Conservation (phyloP, 2,329 filamentous ascomycete genomes). For the Conoideocrella luteorostrata region DNA sequence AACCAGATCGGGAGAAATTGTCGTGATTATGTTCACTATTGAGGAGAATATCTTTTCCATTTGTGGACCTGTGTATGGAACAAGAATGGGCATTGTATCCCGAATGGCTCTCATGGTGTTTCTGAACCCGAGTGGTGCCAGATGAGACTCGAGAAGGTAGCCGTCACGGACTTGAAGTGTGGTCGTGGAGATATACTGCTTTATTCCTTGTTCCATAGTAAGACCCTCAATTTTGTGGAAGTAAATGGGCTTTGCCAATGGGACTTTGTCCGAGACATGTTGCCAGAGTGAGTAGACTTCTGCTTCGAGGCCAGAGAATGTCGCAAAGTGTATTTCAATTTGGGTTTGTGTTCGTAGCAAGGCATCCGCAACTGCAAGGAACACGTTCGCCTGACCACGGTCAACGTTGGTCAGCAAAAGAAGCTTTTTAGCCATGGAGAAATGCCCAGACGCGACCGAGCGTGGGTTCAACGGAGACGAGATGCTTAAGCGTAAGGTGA, state of each 20-base stretch:
- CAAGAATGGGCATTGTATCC: constrained; percentile 21
- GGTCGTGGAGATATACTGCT: constrained; percentile 1
- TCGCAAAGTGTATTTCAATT: constrained; percentile 37
- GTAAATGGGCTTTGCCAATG: constrained; percentile 17
- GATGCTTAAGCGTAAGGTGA: too few species aligned
- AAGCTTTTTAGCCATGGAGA: constrained; percentile 15
- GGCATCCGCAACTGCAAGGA: constrained; percentile 35
- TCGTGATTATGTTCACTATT: constrained; percentile 29
- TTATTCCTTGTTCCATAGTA: constrained; percentile 10
- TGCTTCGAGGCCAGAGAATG: constrained; percentile 29
- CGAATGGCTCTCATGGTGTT: constrained; percentile 23
- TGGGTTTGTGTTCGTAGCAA: constrained; percentile 26
- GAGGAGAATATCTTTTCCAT: constrained; percentile 34
- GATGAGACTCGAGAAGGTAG: constrained; percentile 7
- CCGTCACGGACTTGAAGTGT: too few species aligned
- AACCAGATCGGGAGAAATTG: constrained; percentile 31
- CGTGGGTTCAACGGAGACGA: too few species aligned
- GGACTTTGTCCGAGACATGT: constrained; percentile 1
- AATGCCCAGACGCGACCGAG: too few species aligned
- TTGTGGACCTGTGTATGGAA: constrained; percentile 22
- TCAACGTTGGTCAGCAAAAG: constrained; percentile 40
- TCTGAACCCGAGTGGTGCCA: constrained; percentile 10
- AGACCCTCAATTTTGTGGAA: constrained; percentile 22
- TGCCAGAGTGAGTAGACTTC: constrained; percentile 9
- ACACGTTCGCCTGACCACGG: constrained; percentile 39